Conservation (phyloP, 345 rosid genomes). For the Boechera stricta region DNA sequence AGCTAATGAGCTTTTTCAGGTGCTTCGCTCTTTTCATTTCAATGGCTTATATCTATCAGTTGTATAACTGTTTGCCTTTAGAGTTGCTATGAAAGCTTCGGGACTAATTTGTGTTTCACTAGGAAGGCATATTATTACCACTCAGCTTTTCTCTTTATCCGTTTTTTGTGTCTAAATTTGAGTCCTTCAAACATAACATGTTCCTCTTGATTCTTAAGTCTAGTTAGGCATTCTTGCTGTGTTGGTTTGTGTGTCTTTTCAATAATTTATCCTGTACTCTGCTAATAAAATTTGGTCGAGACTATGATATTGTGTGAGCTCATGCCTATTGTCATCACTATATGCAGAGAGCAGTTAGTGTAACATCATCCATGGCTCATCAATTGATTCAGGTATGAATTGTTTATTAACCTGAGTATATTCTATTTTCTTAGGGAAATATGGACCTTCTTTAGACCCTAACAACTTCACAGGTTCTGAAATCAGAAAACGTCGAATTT, state of each 20-base stretch:
- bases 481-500: slow-evolving; percentile 74
- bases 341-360: slow-evolving; percentile 74
- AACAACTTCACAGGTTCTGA: slow-evolving; percentile 62
- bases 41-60: background rate
- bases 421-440: background rate
- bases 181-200: slow-evolving; percentile 6
- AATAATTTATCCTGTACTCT: background rate
- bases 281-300: slow-evolving; percentile 16
- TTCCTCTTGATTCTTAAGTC: slow-evolving; percentile 12
- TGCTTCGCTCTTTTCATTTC: slow-evolving; percentile 29
- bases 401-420: slow-evolving; percentile 12
- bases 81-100: slow-evolving; percentile 4
- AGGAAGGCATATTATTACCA: background rate
- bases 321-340: slow-evolving; percentile 5
- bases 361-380: slow-evolving; percentile 84
- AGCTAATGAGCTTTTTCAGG: slow-evolving; percentile 72
- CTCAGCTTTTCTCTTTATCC: background rate
- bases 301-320: slow-evolving; percentile 18
- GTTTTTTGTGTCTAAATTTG: slow-evolving; percentile 7
- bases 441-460: slow-evolving; percentile 30
- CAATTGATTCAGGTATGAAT: slow-evolving; percentile 70
- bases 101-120: background rate
- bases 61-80: background rate
- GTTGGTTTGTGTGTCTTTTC: slow-evolving; percentile 9
- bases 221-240: slow-evolving; percentile 5